Percentiles rank a stretch among this genome's conserved stretches.
Evolutionary conservation across 192 early-diverging fungal genomes (phyloP).

Genomic region (Coemansia sp.): DNA sequence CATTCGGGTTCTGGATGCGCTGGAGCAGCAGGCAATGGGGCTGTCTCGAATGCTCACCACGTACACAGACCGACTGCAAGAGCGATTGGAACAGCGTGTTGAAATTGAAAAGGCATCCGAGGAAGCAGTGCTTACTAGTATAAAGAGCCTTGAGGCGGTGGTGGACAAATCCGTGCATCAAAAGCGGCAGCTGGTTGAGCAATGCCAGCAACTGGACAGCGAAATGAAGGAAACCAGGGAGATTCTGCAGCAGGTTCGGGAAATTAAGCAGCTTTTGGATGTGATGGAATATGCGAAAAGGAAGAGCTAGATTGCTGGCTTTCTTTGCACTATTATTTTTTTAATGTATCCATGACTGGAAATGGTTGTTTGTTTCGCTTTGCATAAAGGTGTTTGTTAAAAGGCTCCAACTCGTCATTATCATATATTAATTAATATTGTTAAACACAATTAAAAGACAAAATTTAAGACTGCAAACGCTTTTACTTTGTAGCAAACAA

Average conservation of each 20-base stretch:
- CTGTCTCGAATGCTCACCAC: slow-evolving; percentile 52
- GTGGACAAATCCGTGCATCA: slow-evolving; percentile 24
- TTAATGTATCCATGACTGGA: background rate
- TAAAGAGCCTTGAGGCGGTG: slow-evolving; percentile 20
- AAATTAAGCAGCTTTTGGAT: slow-evolving; percentile 45
- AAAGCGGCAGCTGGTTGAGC: slow-evolving; percentile 21
- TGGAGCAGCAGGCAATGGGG: slow-evolving; percentile 53
- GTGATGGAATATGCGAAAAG: slow-evolving; percentile 47
- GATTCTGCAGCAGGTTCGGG: slow-evolving; percentile 18
- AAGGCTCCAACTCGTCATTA: no score
- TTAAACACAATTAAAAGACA: no score
- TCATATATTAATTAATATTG: no score
- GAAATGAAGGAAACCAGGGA: slow-evolving; percentile 27
- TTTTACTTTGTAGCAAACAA: no score
- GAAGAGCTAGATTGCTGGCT: slow-evolving; percentile 11
- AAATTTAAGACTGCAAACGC: no score
- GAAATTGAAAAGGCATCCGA: slow-evolving; percentile 33
- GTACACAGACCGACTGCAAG: slow-evolving; percentile 48
- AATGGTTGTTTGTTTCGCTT: no score
- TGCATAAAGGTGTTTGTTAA: no score
- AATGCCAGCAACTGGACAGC: slow-evolving; percentile 29
- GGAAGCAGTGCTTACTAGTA: slow-evolving; percentile 30
- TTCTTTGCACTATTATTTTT: background rate
- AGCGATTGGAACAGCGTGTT: slow-evolving; percentile 41
- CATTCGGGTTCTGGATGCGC: slow-evolving; percentile 43